A percentile compares a stretch with the other conserved stretches of the same genome.
Evolutionary conservation across 495 filamentous ascomycete genomes (phyloP).

Genomic region (Aspergillus bertholletiae): DNA sequence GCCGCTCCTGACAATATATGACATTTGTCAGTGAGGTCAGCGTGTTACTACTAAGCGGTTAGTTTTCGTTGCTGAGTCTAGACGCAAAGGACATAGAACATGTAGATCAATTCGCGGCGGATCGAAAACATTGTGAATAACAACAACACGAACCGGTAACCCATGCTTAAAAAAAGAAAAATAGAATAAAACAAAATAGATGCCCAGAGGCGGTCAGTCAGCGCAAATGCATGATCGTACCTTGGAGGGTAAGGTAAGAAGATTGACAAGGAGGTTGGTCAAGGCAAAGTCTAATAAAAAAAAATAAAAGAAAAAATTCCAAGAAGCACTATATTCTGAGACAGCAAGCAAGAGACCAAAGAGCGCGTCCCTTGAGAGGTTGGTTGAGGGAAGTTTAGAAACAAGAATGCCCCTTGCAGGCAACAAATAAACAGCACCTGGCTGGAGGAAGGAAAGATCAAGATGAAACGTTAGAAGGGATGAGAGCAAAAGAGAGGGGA

Average conservation of each 20-base stretch:
- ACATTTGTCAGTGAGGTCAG: neutral
- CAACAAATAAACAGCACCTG: slow-evolving; percentile 32
- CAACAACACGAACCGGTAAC: slow-evolving; percentile 11
- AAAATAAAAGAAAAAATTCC: neutral
- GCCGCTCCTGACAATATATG: neutral
- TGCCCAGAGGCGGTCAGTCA: neutral
- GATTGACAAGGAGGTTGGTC: slow-evolving; percentile 11
- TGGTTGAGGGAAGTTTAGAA: slow-evolving; percentile 16
- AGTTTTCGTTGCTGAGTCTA: slow-evolving; percentile 9
- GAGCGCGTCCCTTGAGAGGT: slow-evolving; percentile 12
- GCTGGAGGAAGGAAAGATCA: slow-evolving; percentile 24
- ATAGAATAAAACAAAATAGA: neutral
- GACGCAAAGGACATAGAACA: slow-evolving; percentile 6
- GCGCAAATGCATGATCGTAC: slow-evolving; percentile 12
- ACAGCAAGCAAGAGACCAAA: slow-evolving; percentile 13
- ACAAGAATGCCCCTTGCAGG: slow-evolving; percentile 24
- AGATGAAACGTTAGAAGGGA: slow-evolving; percentile 20
- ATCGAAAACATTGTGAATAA: slow-evolving; percentile 6
- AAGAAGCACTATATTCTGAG: slow-evolving; percentile 13
- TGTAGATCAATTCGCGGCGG: slow-evolving; percentile 4
- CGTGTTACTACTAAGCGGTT: slow-evolving; percentile 9
- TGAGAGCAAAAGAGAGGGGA: slow-evolving; percentile 12
- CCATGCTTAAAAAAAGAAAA: neutral
- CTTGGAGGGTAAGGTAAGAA: slow-evolving; percentile 4
- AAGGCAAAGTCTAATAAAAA: slow-evolving; percentile 1